Base-by-base conservation (phyloP, 495 filamentous ascomycete species). In the Talaromyces adpressus region DNA sequence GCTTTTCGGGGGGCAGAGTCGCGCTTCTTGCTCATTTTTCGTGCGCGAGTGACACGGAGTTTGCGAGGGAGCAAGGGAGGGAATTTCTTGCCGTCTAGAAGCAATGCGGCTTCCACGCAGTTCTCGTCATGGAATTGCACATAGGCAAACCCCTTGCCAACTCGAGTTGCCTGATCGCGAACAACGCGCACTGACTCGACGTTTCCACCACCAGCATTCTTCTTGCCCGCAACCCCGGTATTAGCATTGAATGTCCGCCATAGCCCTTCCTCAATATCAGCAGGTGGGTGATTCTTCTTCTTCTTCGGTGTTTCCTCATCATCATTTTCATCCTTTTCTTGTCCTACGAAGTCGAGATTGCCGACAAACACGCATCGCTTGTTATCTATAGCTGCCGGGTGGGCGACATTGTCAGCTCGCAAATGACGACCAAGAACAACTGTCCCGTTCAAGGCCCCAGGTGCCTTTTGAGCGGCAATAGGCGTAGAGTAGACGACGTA, bases 91-190 rank as follows among this genome's bases (percentile, higher is more conserved):
- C 85, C 93, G 65, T 96, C 83, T 64, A 91, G 82, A 32, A 94
- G 80, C 8, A 99, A 80, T 2, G 95, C 93, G 34, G 89, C 85
- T 71, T 99, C 95, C 27, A 98, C 93, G 18, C 86, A 79, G 70
- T 93, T 97, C 27, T 79, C 81, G 67, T 97, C 90, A 83, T 93
- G 74, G 73, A 98, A 99, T 69, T 99, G 95, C 36, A 99, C 92
- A 68, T 99, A 99, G 22, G 95, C 95, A 73, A 99, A 91, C 14
- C 95, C 95, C 73, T 99, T 98, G 54, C 94, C 92, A 54, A 99
- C 91, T 36, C 95, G 85, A 22, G 95, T 98, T 57, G 86, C 87
- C 52, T 88, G 77, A 68, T 99, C 95, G 62, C 95, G 85, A 32
- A 97, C 83, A n/a, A 99, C 90, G 11, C 95, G 88, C 36, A 98